Conservation (phyloP, 2,329 filamentous ascomycete genomes). For the Chrysoporthe puriensis region DNA sequence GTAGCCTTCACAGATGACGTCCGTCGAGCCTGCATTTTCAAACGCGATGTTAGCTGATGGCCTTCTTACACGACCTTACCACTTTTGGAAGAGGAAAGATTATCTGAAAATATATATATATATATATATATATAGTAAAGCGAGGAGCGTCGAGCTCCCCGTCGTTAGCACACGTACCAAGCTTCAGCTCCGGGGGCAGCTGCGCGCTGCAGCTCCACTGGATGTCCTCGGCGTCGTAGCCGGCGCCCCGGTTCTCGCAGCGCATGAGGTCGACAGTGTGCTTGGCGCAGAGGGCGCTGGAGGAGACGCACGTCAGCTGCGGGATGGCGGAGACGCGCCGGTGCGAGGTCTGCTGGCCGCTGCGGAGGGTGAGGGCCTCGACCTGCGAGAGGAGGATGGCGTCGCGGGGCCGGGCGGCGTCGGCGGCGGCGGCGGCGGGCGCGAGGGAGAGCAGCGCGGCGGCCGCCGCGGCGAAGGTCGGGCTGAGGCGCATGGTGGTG, state of each 20-base stretch:
- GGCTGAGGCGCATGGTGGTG: background rate
- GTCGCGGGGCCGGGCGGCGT: conserved; percentile 47
- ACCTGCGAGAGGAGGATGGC: conserved; percentile 66
- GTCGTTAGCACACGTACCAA: conserved; percentile 52
- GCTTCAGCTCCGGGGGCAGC: conserved; percentile 64
- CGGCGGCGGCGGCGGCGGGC: conserved; percentile 25
- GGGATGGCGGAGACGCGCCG: conserved; percentile 78
- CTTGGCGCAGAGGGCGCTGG: conserved; percentile 65
- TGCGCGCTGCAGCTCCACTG: conserved; percentile 84
- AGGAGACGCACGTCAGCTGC: conserved; percentile 77
- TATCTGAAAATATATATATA: too few species aligned
- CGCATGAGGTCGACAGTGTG: conserved; percentile 82
- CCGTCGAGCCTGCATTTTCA: conserved; percentile 14
- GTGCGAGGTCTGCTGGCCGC: conserved; percentile 67
- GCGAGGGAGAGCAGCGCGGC: conserved; percentile 19
- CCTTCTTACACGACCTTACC: background rate
- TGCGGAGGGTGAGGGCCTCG: conserved; percentile 76
- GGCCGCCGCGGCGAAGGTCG: background rate
- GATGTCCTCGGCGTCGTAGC: conserved; percentile 79
- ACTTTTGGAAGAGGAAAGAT: background rate
- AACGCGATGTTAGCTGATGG: background rate
- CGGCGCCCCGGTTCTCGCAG: conserved; percentile 82
- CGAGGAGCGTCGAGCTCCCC: too few species aligned
- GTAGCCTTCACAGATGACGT: conserved; percentile 81
- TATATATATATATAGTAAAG: too few species aligned